Evolutionary conservation across 1,139 yeast species (phyloP).

Genomic region (Debaryomyces subglobosus): DNA sequence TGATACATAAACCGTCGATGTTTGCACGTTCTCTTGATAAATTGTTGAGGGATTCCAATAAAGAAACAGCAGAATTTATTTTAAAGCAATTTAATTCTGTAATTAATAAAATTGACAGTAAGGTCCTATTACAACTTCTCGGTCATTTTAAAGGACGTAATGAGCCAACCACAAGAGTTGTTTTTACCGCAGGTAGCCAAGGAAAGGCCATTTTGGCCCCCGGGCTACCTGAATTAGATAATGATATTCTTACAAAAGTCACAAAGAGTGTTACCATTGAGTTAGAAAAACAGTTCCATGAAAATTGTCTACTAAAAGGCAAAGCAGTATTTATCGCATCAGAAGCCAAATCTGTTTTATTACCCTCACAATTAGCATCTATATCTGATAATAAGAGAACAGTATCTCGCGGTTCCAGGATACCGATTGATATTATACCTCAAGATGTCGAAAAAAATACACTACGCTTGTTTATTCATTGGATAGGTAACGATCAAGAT

Average conservation of each 20-base stretch:
- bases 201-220: background rate
- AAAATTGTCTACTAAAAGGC: background rate
- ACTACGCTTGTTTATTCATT: slow-evolving; percentile 14
- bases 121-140: slow-evolving; percentile 13
- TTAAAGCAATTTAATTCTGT: slow-evolving; percentile 7
- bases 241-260: background rate
- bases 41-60: slow-evolving; percentile 11
- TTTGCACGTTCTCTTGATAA: slow-evolving; percentile 15
- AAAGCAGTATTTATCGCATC: background rate
- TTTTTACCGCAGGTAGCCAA: slow-evolving; percentile 9
- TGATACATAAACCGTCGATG: slow-evolving; percentile 12
- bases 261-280: background rate
- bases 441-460: slow-evolving; percentile 7
- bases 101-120: slow-evolving; percentile 9
- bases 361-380: slow-evolving; percentile 8
- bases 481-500: slow-evolving; percentile 17
- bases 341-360: background rate
- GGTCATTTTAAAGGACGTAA: slow-evolving; percentile 14
- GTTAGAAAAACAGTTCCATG: background rate
- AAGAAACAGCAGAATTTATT: background rate
- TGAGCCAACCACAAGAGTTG: slow-evolving; percentile 6
- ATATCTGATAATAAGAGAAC: background rate
- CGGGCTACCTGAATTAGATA: background rate
- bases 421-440: background rate
- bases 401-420: background rate